These are phyloP conservation scores for Thymus quinquecostatus DNA, from an alignment of 257 asterid species.

Conservation along the genomic window DNA sequence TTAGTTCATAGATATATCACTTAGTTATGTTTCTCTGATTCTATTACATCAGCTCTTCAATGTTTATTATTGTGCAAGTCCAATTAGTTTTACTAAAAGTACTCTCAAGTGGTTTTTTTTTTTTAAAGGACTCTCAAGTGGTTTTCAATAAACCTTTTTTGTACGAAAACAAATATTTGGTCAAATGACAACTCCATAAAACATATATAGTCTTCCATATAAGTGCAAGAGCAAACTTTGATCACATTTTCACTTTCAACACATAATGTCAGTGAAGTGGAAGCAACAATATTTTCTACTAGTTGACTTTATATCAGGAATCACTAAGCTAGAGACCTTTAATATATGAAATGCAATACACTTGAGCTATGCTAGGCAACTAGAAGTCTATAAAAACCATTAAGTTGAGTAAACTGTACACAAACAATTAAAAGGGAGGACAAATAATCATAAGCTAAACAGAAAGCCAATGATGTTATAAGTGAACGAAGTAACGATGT, in stretches of 20 bases:
- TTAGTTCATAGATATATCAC: too few species aligned
- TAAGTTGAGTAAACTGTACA: background rate
- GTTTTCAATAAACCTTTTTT: background rate
- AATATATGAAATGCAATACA: background rate
- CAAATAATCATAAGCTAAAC: background rate
- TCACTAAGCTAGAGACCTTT: background rate
- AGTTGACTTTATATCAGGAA: background rate
- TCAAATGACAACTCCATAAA: background rate
- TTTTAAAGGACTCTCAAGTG: background rate
- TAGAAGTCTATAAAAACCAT: background rate
- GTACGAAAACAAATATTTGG: background rate
- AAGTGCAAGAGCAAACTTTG: background rate
- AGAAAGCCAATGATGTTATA: background rate
- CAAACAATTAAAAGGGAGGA: background rate
- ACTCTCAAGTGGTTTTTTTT: background rate
- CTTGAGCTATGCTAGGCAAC: background rate
- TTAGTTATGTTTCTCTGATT: too few species aligned
- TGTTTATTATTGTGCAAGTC: background rate
- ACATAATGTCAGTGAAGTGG: conserved; percentile 1
- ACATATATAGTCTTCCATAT: background rate
- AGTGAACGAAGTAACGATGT: background rate
- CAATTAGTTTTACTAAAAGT: background rate
- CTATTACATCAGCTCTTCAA: background rate
- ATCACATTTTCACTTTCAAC: background rate
- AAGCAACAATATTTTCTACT: too few species aligned